Percentiles rank a stretch among this genome's conserved stretches.
phyloP scores from a whole-genome alignment of 371 early-diverging fungal species.

The Mucor racemosus region DNA sequence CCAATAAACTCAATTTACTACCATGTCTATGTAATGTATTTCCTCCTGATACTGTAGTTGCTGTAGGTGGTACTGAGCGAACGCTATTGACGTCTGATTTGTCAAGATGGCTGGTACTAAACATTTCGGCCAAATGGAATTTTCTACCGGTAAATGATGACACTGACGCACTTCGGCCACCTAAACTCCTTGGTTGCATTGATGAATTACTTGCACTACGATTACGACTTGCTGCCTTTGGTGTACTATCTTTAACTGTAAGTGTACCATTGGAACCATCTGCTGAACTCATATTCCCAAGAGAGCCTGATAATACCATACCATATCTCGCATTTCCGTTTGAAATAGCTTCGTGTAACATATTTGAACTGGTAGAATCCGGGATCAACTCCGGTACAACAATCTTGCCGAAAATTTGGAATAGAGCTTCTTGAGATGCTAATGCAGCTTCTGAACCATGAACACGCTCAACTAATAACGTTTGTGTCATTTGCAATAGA shows the following conservation, averaged over 20 bases:
- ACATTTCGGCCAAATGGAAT: conserved; percentile 29
- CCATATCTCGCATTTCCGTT: conserved; percentile 26
- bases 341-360: conserved; percentile 24
- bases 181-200: neutral
- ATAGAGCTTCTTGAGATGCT: conserved; percentile 58
- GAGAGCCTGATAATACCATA: conserved; percentile 34
- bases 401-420: conserved; percentile 66
- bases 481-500: conserved; percentile 63
- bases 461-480: conserved; percentile 52
- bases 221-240: conserved; percentile 6
- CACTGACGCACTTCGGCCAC: conserved; percentile 20
- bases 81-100: conserved; percentile 12
- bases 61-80: conserved; percentile 7
- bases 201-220: conserved; percentile 30
- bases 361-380: conserved; percentile 6
- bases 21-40: neutral
- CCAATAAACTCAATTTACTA: conserved; percentile 13
- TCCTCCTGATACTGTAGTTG: neutral
- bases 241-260: neutral
- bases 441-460: conserved; percentile 60
- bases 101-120: neutral
- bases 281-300: conserved; percentile 28
- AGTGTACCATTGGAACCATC: neutral
- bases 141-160: conserved; percentile 31
- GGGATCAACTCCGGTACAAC: conserved; percentile 39